phyloP scores from a whole-genome alignment of 2,329 filamentous ascomycete species.

The Coccinonectria pachysandricola region DNA sequence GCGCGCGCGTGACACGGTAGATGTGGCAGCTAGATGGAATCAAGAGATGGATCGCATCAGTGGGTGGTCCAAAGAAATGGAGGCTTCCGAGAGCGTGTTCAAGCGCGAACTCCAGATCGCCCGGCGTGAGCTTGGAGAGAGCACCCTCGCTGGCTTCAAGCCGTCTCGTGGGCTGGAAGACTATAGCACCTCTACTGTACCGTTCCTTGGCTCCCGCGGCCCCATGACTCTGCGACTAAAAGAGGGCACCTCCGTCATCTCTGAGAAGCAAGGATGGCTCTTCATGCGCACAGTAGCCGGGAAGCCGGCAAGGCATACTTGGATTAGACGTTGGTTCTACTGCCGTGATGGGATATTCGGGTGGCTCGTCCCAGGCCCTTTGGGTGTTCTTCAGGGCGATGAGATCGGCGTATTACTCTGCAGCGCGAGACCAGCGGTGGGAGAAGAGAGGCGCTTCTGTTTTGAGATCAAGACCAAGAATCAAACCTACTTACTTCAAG shows the following conservation, averaged over 20 bases:
- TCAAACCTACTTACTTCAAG: slow-evolving; percentile 77
- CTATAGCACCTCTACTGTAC: slow-evolving; percentile 82
- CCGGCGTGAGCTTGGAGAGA: slow-evolving; percentile 72
- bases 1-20: slow-evolving; percentile 54
- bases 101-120: slow-evolving; percentile 70
- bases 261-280: slow-evolving; percentile 92
- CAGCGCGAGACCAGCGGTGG: slow-evolving; percentile 80
- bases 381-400: slow-evolving; percentile 90
- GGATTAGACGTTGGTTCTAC: slow-evolving; percentile 92
- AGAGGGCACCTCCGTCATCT: slow-evolving; percentile 38
- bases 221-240: slow-evolving; percentile 53
- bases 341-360: slow-evolving; percentile 93
- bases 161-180: slow-evolving; percentile 90
- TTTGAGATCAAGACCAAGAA: slow-evolving; percentile 99
- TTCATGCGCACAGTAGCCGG: slow-evolving; percentile 73
- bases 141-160: slow-evolving; percentile 56
- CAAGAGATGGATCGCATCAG: slow-evolving; percentile 83
- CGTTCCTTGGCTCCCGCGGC: slow-evolving; percentile 65
- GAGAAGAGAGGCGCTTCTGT: slow-evolving; percentile 90
- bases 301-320: slow-evolving; percentile 81
- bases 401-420: slow-evolving; percentile 92
- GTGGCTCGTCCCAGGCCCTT: slow-evolving; percentile 73
- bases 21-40: slow-evolving; percentile 55
- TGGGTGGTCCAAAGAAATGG: slow-evolving; percentile 92
- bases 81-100: slow-evolving; percentile 74